Percentiles rank a stretch among this genome's conserved stretches.
Conservation (phyloP, 768 basidiomycete species). For the Naganishia onofrii region DNA sequence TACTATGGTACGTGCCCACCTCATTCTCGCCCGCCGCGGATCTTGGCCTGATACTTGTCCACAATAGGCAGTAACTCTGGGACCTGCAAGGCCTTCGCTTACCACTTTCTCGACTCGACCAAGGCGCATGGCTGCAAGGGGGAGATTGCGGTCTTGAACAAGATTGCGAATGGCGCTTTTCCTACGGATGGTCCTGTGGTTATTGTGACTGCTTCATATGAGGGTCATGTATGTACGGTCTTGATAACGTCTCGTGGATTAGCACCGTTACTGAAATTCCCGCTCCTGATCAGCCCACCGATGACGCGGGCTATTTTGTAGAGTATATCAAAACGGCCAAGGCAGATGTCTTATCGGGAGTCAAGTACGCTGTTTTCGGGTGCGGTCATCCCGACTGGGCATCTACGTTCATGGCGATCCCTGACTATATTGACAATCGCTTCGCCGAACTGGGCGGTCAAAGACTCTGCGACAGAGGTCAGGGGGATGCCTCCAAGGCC, state of each 20-base stretch:
- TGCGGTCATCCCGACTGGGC: slow-evolving; percentile 60
- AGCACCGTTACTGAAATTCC: neutral
- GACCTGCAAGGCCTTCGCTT: slow-evolving; percentile 58
- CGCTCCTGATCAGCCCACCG: slow-evolving; percentile 53
- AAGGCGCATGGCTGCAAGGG: slow-evolving; percentile 54
- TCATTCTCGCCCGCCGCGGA: neutral
- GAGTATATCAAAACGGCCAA: slow-evolving; percentile 54
- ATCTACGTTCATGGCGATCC: slow-evolving; percentile 57
- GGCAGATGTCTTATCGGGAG: slow-evolving; percentile 34
- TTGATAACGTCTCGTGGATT: too few relatives aligned
- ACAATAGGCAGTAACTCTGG: slow-evolving; percentile 55
- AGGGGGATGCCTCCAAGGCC: slow-evolving; percentile 55
- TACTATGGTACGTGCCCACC: slow-evolving; percentile 17
- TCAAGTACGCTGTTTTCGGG: slow-evolving; percentile 57
- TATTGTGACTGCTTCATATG: slow-evolving; percentile 58
- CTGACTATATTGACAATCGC: slow-evolving; percentile 54
- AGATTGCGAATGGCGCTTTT: slow-evolving; percentile 35
- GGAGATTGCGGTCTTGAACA: slow-evolving; percentile 55
- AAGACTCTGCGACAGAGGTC: slow-evolving; percentile 53
- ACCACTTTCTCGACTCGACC: slow-evolving; percentile 55
- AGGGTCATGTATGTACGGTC: slow-evolving; percentile 47
- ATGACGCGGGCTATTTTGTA: slow-evolving; percentile 58
- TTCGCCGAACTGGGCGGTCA: slow-evolving; percentile 52
- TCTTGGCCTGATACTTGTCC: slow-evolving; percentile 57
- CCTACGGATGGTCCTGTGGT: slow-evolving; percentile 57